Evolutionary conservation across 331 rosid genomes (phyloP).

Genomic region (Pyracantha coccinea): DNA sequence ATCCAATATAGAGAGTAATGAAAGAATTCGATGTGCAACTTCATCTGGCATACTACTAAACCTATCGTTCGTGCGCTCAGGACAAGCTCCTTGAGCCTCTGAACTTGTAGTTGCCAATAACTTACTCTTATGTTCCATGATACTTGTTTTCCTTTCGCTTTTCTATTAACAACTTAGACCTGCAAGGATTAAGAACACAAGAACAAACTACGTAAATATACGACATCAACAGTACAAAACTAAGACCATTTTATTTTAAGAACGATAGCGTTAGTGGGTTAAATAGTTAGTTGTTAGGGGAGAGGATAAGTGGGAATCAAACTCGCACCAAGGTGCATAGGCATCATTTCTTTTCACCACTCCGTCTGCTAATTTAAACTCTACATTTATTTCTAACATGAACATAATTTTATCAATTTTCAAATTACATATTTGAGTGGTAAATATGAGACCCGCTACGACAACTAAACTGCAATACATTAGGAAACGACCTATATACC

Average conservation of each 20-base stretch:
- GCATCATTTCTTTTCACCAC: too few relatives aligned
- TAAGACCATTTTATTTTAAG: neutral
- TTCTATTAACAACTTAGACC: neutral
- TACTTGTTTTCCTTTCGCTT: neutral
- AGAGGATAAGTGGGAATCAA: too few relatives aligned
- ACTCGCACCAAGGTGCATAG: too few relatives aligned
- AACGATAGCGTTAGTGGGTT: too few relatives aligned
- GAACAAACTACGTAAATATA: neutral
- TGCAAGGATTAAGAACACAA: neutral
- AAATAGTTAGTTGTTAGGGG: too few relatives aligned
- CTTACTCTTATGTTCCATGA: neutral
- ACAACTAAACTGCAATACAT: neutral
- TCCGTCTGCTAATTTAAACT: too few relatives aligned
- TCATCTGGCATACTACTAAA: neutral
- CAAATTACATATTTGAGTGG: neutral
- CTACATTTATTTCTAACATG: neutral
- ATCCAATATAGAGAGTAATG: neutral
- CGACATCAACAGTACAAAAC: neutral
- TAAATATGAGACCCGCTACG: neutral
- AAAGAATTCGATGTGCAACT: conserved; percentile 1
- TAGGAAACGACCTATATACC: neutral
- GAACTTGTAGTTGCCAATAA: neutral
- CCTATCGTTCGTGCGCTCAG: neutral
- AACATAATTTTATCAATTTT: neutral
- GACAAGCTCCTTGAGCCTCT: neutral